These are phyloP conservation scores for Russula vinacea DNA, from an alignment of 768 basidiomycete genomes.

Conservation along the genomic window DNA sequence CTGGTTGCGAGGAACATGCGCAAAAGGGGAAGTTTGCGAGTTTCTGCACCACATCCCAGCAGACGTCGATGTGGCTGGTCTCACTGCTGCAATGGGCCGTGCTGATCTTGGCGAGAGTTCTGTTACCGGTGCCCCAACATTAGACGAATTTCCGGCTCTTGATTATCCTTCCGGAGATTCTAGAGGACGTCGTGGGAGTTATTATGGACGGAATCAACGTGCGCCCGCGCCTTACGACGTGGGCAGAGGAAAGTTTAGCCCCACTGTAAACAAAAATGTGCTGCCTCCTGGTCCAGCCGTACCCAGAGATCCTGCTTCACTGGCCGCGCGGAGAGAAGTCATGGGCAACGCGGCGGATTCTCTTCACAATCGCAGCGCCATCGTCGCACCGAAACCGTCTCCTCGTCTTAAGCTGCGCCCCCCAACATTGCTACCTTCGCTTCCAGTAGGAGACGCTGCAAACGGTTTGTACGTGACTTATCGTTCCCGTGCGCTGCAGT, in stretches of 20 bases:
- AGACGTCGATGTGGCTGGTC: conserved; percentile 71
- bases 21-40: conserved; percentile 95
- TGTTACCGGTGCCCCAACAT: conserved; percentile 38
- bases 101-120: conserved; percentile 52
- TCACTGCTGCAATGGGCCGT: conserved; percentile 66
- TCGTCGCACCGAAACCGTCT: conserved; percentile 77
- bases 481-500: conserved; percentile 81
- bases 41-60: conserved; percentile 90
- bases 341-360: conserved; percentile 61
- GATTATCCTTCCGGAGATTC: conserved; percentile 39
- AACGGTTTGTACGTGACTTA: conserved; percentile 86
- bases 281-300: conserved; percentile 37
- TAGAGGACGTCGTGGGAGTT: conserved; percentile 44
- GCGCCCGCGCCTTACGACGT: conserved; percentile 65
- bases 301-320: conserved; percentile 38
- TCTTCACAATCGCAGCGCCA: conserved; percentile 61
- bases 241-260: conserved; percentile 82
- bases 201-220: conserved; percentile 39
- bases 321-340: conserved; percentile 52
- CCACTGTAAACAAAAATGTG: conserved; percentile 75
- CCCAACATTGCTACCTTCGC: conserved; percentile 80
- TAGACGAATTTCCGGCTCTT: conserved; percentile 74
- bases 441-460: conserved; percentile 79
- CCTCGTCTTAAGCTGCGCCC: conserved; percentile 81
- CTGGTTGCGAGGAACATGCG: conserved; percentile 96